A percentile compares a stretch with the other conserved stretches of the same genome.
phyloP scores from a whole-genome alignment of 192 early-diverging fungal species.

The Entomortierella chlamydospora region DNA sequence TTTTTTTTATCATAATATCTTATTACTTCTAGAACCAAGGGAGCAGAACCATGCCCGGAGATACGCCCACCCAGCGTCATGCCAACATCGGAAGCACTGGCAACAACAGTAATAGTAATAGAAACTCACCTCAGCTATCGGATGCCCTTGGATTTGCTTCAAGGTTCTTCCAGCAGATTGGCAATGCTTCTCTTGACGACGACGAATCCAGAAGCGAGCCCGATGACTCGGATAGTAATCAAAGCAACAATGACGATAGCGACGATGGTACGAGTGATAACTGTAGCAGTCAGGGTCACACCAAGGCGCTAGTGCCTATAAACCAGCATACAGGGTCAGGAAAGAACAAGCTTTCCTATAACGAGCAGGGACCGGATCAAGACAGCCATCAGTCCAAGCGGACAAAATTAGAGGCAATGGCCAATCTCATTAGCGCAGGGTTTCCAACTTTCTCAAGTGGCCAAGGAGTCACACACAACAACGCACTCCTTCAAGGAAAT shows the following conservation, averaged over 20 bases:
- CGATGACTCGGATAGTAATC: slow-evolving; percentile 1
- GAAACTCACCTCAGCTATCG: slow-evolving; percentile 23
- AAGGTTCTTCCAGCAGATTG: slow-evolving; percentile 50
- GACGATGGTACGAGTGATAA: background rate
- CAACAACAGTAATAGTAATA: slow-evolving; percentile 4
- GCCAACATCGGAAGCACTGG: background rate
- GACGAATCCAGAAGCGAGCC: slow-evolving; percentile 20
- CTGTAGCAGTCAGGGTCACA: background rate
- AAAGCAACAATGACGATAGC: background rate
- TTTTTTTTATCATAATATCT: background rate
- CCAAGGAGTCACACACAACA: background rate
- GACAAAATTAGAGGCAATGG: slow-evolving; percentile 32
- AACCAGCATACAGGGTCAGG: background rate
- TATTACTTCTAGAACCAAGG: background rate
- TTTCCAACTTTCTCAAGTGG: background rate
- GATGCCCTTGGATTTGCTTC: slow-evolving; percentile 50
- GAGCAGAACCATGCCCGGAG: slow-evolving; percentile 8
- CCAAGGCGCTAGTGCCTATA: background rate
- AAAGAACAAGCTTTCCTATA: slow-evolving; percentile 5
- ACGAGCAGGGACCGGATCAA: background rate
- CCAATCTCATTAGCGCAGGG: slow-evolving; percentile 38
- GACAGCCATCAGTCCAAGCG: slow-evolving; percentile 29
- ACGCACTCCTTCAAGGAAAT: background rate
- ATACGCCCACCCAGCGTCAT: background rate
- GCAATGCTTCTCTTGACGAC: slow-evolving; percentile 29